These are phyloP conservation scores for Microbotryum saponariae DNA, from an alignment of 1,284 basidiomycete genomes.

Conservation along the genomic window DNA sequence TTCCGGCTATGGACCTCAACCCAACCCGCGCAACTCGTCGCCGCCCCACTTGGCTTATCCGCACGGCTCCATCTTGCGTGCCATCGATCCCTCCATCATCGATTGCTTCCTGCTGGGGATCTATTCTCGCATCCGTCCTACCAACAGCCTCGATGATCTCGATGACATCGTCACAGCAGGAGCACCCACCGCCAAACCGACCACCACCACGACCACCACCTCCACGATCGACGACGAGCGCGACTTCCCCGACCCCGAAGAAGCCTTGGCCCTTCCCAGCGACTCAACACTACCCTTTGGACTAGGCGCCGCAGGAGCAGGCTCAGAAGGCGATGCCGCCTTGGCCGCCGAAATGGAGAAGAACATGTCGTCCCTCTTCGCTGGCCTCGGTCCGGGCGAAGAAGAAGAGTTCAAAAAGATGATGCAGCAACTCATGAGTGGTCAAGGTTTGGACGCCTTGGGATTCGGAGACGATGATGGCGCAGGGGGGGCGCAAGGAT, in stretches of 20 bases:
- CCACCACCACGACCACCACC: constrained; percentile 18
- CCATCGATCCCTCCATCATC: too few species aligned
- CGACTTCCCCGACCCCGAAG: constrained; percentile 46
- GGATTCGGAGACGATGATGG: too few species aligned
- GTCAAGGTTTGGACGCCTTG: too few species aligned
- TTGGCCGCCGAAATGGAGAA: constrained; percentile 57
- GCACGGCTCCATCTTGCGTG: too few species aligned
- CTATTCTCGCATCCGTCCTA: too few species aligned
- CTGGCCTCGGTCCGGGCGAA: constrained; percentile 49
- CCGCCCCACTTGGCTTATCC: too few species aligned
- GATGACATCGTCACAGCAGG: constrained; percentile 22
- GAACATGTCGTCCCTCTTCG: constrained; percentile 79
- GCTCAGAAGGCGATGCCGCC: constrained; percentile 49
- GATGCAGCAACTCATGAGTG: constrained; percentile 11
- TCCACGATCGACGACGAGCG: constrained; percentile 42
- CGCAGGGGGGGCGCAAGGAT: too few species aligned
- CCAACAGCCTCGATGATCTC: constrained; percentile 22
- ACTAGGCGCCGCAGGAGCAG: constrained; percentile 6
- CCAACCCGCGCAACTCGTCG: too few species aligned
- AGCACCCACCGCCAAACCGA: constrained; percentile 41
- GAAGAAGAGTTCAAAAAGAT: constrained; percentile 32
- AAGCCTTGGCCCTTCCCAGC: constrained; percentile 28
- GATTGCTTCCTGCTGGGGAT: too few species aligned
- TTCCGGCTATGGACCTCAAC: too few species aligned
- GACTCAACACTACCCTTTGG: constrained; percentile 3